These are phyloP conservation scores for Paxillus rubicundulus DNA, from an alignment of 768 basidiomycete genomes.

Conservation along the genomic window DNA sequence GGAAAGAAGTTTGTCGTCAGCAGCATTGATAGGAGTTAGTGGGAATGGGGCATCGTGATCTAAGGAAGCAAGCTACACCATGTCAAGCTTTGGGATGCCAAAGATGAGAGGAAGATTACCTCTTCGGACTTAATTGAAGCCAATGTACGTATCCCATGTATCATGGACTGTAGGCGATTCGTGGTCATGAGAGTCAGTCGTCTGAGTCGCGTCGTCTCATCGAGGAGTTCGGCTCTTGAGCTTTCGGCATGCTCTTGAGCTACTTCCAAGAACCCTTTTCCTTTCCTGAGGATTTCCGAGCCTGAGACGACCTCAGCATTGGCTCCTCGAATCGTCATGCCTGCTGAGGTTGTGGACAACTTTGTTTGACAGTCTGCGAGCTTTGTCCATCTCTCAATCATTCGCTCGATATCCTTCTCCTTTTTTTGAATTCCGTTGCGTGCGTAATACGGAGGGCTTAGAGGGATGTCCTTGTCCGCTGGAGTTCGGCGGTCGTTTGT, in stretches of 20 bases:
- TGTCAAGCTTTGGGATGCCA: constrained; percentile 5
- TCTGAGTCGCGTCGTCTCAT: constrained; percentile 64
- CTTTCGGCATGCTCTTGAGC: constrained; percentile 74
- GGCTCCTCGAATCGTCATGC: constrained; percentile 48
- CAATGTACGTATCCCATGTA: constrained; percentile 44
- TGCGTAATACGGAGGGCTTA: constrained; percentile 70
- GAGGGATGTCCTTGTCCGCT: constrained; percentile 65
- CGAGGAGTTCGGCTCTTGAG: constrained; percentile 55
- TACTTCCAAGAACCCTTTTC: constrained; percentile 56
- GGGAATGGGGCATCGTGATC: constrained; percentile 54
- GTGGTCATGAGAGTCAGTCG: constrained; percentile 58
- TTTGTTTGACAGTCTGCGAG: constrained; percentile 67
- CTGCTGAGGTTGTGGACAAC: constrained; percentile 46
- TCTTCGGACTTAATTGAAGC: constrained; percentile 45
- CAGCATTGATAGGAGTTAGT: constrained; percentile 46
- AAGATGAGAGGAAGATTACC: constrained; percentile 33
- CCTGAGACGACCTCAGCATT: constrained; percentile 51
- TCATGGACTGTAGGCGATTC: constrained; percentile 60
- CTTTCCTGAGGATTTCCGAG: constrained; percentile 45
- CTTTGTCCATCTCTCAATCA: constrained; percentile 72
- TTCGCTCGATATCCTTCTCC: constrained; percentile 76
- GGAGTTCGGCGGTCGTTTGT: constrained; percentile 65
- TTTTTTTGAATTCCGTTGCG: constrained; percentile 70
- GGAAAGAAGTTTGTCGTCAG: constrained; percentile 45
- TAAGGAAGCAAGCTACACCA: constrained; percentile 41